Percentiles rank a stretch among this genome's conserved stretches.
Evolutionary conservation across 2,329 filamentous ascomycete genomes (phyloP).

Genomic region (Aspergillus sp.): DNA sequence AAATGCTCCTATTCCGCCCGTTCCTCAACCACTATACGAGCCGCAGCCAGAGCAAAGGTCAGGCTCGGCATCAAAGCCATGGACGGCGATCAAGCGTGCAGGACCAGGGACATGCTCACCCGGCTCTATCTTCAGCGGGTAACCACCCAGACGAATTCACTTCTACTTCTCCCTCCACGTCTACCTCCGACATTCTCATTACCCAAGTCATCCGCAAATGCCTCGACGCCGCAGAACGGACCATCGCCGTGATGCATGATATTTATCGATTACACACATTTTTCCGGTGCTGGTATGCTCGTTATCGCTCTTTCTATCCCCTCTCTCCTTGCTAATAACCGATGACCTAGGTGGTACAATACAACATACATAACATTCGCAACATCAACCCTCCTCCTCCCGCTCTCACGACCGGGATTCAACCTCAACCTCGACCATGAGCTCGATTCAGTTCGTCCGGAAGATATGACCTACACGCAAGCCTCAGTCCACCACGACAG

Average conservation of each 20-base stretch:
- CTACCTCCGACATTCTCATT: background rate
- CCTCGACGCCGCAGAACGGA: conserved; percentile 43
- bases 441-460: conserved; percentile 23
- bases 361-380: conserved; percentile 49
- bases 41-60: background rate
- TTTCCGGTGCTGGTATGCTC: conserved; percentile 47
- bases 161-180: background rate
- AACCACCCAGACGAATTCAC: background rate
- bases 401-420: conserved; percentile 27
- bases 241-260: conserved; percentile 47
- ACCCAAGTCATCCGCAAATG: conserved; percentile 41
- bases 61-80: background rate
- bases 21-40: conserved; percentile 37
- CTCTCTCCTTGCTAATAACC: too few relatives aligned
- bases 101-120: background rate
- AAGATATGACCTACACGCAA: conserved; percentile 2
- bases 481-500: conserved; percentile 19
- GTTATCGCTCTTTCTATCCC: background rate
- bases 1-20: conserved; percentile 45
- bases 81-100: background rate
- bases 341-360: conserved; percentile 46
- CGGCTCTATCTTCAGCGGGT: background rate
- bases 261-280: conserved; percentile 46
- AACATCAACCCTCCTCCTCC: conserved; percentile 42
- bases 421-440: background rate